Conservation (phyloP, 1,284 basidiomycete species). For the Puccinia polysora region DNA sequence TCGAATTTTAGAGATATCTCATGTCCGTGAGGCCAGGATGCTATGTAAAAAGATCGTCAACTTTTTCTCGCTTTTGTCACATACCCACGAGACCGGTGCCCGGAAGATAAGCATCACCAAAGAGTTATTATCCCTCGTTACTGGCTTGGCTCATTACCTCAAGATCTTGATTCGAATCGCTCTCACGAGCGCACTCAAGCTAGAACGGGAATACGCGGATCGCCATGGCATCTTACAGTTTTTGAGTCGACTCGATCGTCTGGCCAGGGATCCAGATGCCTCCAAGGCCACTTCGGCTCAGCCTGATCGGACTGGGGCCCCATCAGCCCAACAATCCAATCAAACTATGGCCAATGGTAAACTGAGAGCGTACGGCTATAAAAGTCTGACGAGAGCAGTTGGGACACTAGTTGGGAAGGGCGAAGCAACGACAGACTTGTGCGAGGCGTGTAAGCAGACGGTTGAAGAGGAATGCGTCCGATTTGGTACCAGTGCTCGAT, state of each 20-base stretch:
- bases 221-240: conserved; percentile 79
- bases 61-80: conserved; percentile 93
- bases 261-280: conserved; percentile 67
- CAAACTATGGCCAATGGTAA: conserved; percentile 50
- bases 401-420: conserved; percentile 51
- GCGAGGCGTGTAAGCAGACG: conserved; percentile 77
- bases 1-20: conserved; percentile 80
- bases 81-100: conserved; percentile 85
- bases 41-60: conserved; percentile 98
- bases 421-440: conserved; percentile 65
- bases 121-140: conserved; percentile 94
- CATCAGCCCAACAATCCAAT: background rate
- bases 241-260: conserved; percentile 82
- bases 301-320: background rate
- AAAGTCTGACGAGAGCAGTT: conserved; percentile 65
- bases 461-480: conserved; percentile 97
- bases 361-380: conserved; percentile 68
- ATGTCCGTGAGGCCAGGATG: conserved; percentile 95
- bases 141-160: conserved; percentile 95
- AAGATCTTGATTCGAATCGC: conserved; percentile 99
- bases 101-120: conserved; percentile 92
- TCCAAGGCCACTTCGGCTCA: conserved; percentile 48
- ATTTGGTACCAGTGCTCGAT: conserved; percentile 85
- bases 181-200: conserved; percentile 86
- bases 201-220: conserved; percentile 82